These are phyloP conservation scores for Pseudogymnoascus sp. DNA, from an alignment of 2,329 filamentous ascomycete species.

Conservation along the genomic window DNA sequence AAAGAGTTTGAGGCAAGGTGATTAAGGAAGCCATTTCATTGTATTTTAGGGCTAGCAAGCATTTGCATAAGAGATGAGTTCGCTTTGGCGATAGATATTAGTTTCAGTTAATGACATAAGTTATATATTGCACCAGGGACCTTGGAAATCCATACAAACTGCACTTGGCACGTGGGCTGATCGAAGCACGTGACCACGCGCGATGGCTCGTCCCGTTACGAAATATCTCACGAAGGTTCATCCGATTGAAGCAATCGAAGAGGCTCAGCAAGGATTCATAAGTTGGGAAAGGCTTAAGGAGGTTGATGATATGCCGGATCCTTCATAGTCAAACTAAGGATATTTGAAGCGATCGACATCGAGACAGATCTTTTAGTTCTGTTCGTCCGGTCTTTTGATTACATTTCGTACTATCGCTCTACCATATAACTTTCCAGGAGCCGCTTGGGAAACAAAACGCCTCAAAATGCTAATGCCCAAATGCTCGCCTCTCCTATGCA, in stretches of 20 bases:
- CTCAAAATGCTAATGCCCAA: conserved; percentile 6
- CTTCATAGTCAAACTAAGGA: neutral
- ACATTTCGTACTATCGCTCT: conserved; percentile 26
- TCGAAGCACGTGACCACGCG: neutral
- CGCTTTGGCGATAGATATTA: neutral
- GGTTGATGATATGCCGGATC: neutral
- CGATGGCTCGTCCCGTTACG: neutral
- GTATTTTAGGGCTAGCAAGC: neutral
- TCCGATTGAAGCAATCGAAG: neutral
- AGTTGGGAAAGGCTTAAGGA: neutral
- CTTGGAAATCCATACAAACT: too few species aligned
- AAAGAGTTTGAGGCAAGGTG: conserved; percentile 12
- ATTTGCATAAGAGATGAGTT: neutral
- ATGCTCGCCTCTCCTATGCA: conserved; percentile 9
- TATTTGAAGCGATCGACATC: neutral
- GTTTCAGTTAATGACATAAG: neutral
- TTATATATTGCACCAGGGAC: too few species aligned
- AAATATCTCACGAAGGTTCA: neutral
- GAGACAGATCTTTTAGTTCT: neutral
- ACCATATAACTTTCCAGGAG: conserved; percentile 33
- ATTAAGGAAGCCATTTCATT: neutral
- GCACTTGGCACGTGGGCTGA: neutral
- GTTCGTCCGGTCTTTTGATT: neutral
- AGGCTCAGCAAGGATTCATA: neutral
- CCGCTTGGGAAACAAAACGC: conserved; percentile 4